These are phyloP conservation scores for Ustanciosporium gigantosporum DNA, from an alignment of 1,284 basidiomycete species.

Conservation along the genomic window DNA sequence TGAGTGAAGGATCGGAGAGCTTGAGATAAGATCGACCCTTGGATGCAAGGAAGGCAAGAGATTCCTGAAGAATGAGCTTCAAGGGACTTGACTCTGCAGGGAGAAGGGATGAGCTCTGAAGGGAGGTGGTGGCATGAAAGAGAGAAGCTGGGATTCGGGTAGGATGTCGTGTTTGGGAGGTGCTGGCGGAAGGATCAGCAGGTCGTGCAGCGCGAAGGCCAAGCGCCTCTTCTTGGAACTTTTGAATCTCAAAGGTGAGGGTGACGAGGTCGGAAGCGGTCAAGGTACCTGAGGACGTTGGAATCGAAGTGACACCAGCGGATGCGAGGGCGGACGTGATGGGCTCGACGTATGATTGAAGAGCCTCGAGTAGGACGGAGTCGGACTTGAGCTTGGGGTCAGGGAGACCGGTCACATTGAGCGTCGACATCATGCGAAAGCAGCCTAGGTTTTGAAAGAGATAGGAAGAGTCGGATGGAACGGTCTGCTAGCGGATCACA, in stretches of 20 bases:
- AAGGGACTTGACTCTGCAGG: conserved; percentile 35
- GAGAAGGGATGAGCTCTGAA: conserved; percentile 29
- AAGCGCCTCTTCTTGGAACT: conserved; percentile 52
- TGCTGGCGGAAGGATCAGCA: conserved; percentile 28
- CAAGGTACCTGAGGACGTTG: conserved; percentile 18
- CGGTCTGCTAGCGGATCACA: not conserved
- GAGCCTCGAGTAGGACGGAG: conserved; percentile 26
- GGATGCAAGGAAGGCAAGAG: conserved; percentile 39
- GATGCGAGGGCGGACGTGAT: conserved; percentile 25
- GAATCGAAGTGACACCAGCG: conserved; percentile 5
- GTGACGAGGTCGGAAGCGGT: conserved; percentile 32
- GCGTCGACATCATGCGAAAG: conserved; percentile 37
- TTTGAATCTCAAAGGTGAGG: conserved; percentile 35
- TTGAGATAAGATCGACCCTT: conserved; percentile 36
- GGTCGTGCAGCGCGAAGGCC: conserved; percentile 44
- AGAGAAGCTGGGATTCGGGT: conserved; percentile 47
- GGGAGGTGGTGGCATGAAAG: conserved; percentile 46
- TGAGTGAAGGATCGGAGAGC: conserved; percentile 33
- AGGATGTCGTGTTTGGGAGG: conserved; percentile 31
- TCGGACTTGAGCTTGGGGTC: conserved; percentile 35
- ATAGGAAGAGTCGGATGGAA: not conserved
- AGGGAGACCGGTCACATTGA: conserved; percentile 40
- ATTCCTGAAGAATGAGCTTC: conserved; percentile 32
- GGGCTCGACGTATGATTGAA: conserved; percentile 36
- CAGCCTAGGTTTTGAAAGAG: no score